Base-by-base conservation (phyloP, 495 filamentous ascomycete species). In the Extremus antarcticus region DNA sequence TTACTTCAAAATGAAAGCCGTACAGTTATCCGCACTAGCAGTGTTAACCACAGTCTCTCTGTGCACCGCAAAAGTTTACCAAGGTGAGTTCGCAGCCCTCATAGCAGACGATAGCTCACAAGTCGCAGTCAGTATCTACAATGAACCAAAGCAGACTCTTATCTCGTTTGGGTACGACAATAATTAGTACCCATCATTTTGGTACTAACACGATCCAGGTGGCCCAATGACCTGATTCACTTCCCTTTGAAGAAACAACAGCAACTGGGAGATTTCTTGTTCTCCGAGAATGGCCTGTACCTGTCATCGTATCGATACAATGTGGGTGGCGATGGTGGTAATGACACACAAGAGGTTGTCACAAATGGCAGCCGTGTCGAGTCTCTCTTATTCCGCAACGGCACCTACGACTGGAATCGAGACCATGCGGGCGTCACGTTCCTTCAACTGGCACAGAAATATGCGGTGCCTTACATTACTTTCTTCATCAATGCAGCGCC, bases 401-500 rank as follows among this genome's bases (percentile, higher is more conserved):
- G 56, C 4, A 59, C 56, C 16, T 59, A 59, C 25, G 56, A 59
- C 25, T 59, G 51, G 51, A 58, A 41, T n/a, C 41, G 56, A n/a
- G 56, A 59, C 25, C 51, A 54, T 16, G 56, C 51, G 19, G 56
- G 56, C 21, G 51, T 59, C 23, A 55, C 32, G 17, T 59, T 59
- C 47, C 51, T 59, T 10, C n/a, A 55, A 22, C 35, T 20, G 43
- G 56, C 56, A 15, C 51, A 54, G 29, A 25, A 43, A 8, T 43
- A 55, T 38, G 56, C 23, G 0, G 56, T 59, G 19, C 56, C 56
- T 2, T 55, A 49, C 49, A 59, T 59, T 25, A 55, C 52, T 20
- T 59, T 59, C 35, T 59, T 59, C 52, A 50, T 59, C 51, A 59
- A 59, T 24, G 56, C 56, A 2, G 56, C 56, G 7, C 56, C 56